These are phyloP conservation scores for Fusarium tupiense DNA, from an alignment of 2,329 filamentous ascomycete species.

Conservation along the genomic window DNA sequence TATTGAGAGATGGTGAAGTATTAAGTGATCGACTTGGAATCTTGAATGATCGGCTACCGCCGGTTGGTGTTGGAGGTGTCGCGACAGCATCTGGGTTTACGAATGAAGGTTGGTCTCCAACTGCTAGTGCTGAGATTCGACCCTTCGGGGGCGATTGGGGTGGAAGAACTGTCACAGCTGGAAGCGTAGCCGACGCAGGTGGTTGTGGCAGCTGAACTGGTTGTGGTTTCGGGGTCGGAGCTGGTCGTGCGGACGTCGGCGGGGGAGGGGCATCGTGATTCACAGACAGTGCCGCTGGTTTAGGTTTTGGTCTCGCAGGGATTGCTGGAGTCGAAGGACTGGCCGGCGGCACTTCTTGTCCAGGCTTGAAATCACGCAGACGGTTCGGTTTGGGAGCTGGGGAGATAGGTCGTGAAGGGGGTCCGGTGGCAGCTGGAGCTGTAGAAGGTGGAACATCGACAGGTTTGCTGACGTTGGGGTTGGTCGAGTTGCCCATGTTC, in stretches of 20 bases:
- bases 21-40: slow-evolving; percentile 66
- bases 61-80: slow-evolving; percentile 52
- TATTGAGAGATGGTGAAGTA: slow-evolving; percentile 53
- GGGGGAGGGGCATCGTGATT: slow-evolving; percentile 39
- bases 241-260: slow-evolving; percentile 40
- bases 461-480: slow-evolving; percentile 33
- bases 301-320: slow-evolving; percentile 46
- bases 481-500: slow-evolving; percentile 62
- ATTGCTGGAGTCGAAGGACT: slow-evolving; percentile 47
- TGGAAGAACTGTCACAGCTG: slow-evolving; percentile 74
- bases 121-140: slow-evolving; percentile 47
- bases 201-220: slow-evolving; percentile 33
- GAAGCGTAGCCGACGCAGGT: slow-evolving; percentile 55
- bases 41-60: slow-evolving; percentile 59
- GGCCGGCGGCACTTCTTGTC: slow-evolving; percentile 47
- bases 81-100: slow-evolving; percentile 59
- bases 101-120: slow-evolving; percentile 56
- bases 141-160: slow-evolving; percentile 74
- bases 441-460: slow-evolving; percentile 35
- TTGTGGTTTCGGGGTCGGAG: slow-evolving; percentile 38
- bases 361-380: slow-evolving; percentile 53
- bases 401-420: slow-evolving; percentile 49
- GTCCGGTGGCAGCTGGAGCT: slow-evolving; percentile 35
- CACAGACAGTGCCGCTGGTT: slow-evolving; percentile 32
- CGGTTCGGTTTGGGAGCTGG: slow-evolving; percentile 56